Conservation (phyloP, 108 stramenopile genomes). For the Skeletonema grethae region DNA sequence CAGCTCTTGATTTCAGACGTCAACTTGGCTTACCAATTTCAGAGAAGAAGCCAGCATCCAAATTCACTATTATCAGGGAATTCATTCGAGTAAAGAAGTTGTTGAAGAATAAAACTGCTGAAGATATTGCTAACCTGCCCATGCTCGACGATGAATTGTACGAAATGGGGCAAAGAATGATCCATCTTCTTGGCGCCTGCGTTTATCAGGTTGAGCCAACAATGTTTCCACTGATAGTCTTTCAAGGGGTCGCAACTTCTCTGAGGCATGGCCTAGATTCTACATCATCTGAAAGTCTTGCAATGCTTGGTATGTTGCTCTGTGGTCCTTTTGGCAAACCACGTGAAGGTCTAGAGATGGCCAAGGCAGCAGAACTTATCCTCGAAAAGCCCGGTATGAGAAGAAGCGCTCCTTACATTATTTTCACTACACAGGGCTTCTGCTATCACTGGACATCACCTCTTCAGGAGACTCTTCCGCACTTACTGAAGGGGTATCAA, state of each 20-base stretch:
- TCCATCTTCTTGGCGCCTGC: background rate
- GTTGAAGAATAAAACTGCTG: background rate
- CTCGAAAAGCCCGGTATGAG: too few species aligned
- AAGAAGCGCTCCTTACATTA: too few species aligned
- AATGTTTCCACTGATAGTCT: background rate
- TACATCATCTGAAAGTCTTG: background rate
- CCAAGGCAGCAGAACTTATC: too few species aligned
- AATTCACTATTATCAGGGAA: background rate
- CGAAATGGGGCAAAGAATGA: slow-evolving; percentile 2
- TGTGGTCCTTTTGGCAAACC: background rate
- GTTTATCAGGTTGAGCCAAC: background rate
- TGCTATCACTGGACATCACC: too few species aligned
- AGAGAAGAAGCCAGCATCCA: background rate
- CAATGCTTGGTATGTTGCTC: background rate
- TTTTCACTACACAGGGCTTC: too few species aligned
- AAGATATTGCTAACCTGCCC: background rate
- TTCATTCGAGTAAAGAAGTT: background rate
- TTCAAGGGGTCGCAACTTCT: background rate
- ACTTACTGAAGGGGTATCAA: too few species aligned
- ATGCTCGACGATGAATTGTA: background rate
- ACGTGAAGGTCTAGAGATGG: too few species aligned
- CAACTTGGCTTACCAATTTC: background rate
- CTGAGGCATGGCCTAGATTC: background rate
- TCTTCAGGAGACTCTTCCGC: too few species aligned
- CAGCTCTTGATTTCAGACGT: background rate